These are phyloP conservation scores for Oryza officinalis DNA, from an alignment of 176 grass and related monocot genomes.

Conservation along the genomic window DNA sequence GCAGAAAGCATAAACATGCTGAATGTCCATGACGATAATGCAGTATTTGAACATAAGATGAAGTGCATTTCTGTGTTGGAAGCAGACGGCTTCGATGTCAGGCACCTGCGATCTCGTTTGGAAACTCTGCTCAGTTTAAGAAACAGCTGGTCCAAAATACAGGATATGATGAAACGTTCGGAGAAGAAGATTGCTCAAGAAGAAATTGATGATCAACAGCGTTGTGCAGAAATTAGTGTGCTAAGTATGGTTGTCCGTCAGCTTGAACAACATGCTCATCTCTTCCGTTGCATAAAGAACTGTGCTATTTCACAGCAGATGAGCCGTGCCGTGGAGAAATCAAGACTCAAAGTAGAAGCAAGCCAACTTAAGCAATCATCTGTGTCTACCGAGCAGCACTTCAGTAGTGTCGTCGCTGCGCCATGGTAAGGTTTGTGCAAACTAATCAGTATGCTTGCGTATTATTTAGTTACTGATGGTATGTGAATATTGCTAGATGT, in stretches of 20 bases:
- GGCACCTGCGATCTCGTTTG: slow-evolving; percentile 41
- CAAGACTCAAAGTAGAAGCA: slow-evolving; percentile 25
- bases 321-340: background rate
- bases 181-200: slow-evolving; percentile 2
- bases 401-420: background rate
- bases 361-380: background rate
- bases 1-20: slow-evolving; percentile 46
- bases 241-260: slow-evolving; percentile 14
- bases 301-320: background rate
- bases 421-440: slow-evolving; percentile 11
- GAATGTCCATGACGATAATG: slow-evolving; percentile 24
- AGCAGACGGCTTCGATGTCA: slow-evolving; percentile 65
- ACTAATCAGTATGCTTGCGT: background rate
- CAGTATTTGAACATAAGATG: slow-evolving; percentile 24
- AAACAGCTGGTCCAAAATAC: background rate
- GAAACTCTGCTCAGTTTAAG: slow-evolving; percentile 36
- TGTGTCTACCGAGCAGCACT: slow-evolving; percentile 6
- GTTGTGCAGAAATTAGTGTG: background rate
- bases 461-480: background rate
- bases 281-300: slow-evolving; percentile 13
- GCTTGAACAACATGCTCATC: slow-evolving; percentile 11
- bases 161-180: background rate
- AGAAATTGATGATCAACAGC: background rate
- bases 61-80: slow-evolving; percentile 42
- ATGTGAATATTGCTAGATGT: background rate